Percentiles rank a stretch among this genome's conserved stretches.
Conservation (phyloP, 2,329 filamentous ascomycete genomes). For the Colletotrichum orchidophilum region DNA sequence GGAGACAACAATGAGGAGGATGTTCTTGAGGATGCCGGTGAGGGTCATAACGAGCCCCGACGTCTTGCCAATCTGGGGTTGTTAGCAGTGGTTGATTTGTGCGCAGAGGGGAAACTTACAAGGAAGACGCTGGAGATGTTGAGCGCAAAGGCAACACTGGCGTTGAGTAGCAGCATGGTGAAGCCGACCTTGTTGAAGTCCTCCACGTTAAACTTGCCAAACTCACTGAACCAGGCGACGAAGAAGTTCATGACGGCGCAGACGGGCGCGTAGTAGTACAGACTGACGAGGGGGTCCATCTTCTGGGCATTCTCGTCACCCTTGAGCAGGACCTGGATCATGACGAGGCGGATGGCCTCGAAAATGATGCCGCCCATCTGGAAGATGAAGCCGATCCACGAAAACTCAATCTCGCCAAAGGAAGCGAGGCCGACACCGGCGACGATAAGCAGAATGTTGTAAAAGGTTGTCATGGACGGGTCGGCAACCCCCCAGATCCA, state of each 20-base stretch:
- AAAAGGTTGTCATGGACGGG: constrained; percentile 53
- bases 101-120: constrained; percentile 59
- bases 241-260: constrained; percentile 84
- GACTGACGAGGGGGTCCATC: constrained; percentile 88
- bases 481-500: constrained; percentile 66
- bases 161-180: constrained; percentile 75
- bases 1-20: constrained; percentile 80
- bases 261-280: constrained; percentile 90
- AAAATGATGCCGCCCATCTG: constrained; percentile 82
- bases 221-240: constrained; percentile 75
- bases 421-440: constrained; percentile 62
- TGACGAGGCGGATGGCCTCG: constrained; percentile 82
- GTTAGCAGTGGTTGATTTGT: constrained; percentile 23
- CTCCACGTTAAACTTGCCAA: constrained; percentile 70
- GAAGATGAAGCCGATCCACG: constrained; percentile 71
- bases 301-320: constrained; percentile 71
- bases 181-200: constrained; percentile 74
- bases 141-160: constrained; percentile 80
- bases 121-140: constrained; percentile 89
- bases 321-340: constrained; percentile 85
- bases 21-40: constrained; percentile 88
- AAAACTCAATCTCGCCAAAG: constrained; percentile 74
- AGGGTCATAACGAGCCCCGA: constrained; percentile 87
- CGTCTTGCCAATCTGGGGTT: constrained; percentile 82
- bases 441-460: constrained; percentile 63